These are phyloP conservation scores for Wickerhamiella kazuoi DNA, from an alignment of 805 yeast species.

Conservation along the genomic window DNA sequence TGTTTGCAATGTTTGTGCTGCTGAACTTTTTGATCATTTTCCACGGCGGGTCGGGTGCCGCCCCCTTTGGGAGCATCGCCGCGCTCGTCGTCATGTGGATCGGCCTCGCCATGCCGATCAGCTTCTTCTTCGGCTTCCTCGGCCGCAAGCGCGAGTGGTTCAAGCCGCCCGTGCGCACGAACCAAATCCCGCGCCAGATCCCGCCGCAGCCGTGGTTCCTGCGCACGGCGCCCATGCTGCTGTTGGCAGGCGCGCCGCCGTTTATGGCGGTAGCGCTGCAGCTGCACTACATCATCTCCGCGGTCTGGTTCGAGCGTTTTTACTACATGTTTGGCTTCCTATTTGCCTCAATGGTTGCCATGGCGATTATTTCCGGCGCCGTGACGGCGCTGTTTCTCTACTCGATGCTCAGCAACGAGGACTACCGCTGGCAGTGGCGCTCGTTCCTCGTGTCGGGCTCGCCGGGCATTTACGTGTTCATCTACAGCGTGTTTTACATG, in stretches of 20 bases:
- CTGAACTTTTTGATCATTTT: constrained; percentile 68
- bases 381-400: constrained; percentile 69
- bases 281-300: constrained; percentile 77
- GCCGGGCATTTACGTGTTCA: constrained; percentile 64
- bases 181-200: constrained; percentile 91
- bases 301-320: constrained; percentile 84
- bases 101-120: constrained; percentile 64
- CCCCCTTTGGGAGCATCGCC: constrained; percentile 77
- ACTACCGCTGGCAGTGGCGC: constrained; percentile 97
- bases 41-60: constrained; percentile 80
- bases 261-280: constrained; percentile 91
- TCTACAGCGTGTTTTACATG: constrained; percentile 52
- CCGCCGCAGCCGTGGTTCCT: constrained; percentile 81
- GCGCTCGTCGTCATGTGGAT: constrained; percentile 77
- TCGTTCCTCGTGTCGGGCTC: constrained; percentile 77
- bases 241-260: constrained; percentile 81
- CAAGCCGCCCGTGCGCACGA: constrained; percentile 69
- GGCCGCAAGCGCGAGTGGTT: constrained; percentile 45
- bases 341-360: constrained; percentile 69
- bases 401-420: constrained; percentile 72
- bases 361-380: constrained; percentile 63
- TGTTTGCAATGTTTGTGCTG: constrained; percentile 44
- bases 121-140: constrained; percentile 63
- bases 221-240: constrained; percentile 43
- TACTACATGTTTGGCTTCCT: constrained; percentile 96